Base-by-base conservation (phyloP, 148 eudicot genomes). In the Heliosperma pusillum region DNA sequence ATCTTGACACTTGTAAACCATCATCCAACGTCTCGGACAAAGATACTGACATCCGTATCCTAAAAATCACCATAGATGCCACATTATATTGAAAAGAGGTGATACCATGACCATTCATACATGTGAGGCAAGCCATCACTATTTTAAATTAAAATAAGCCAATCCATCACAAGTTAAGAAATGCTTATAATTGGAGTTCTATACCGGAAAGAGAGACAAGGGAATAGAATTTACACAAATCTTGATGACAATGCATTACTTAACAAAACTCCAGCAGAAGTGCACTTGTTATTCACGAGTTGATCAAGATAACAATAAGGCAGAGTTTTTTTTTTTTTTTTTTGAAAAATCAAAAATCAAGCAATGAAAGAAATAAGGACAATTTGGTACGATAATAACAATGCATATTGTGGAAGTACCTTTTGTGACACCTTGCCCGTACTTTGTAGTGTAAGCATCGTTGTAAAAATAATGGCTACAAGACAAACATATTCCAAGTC, bases 391-490 rank as follows among this genome's bases (percentile, higher is more conserved):
- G 50, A 70, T 33, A 59, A 45, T 24, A 21, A 72, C 66, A 50
- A 36, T 25, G 13, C 7, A 33, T 22, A 53, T 22, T 60, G 15
- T 59, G 40, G 40, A 76, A 66, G 42, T 85, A 90, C 97, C 97
- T 90, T 74, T 70, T 89, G 78, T 80, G 77, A 83, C 85, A 84
- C 81, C 86, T 88, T 57, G 88, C 90, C 76, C 84, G 89, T 77
- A 87, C 82, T 87, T 88, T 95, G 96, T 95, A 95, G 55, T 58
- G 80, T 84, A 95, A 79, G 79, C 96, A 90, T 85, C 99, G 81
- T 75, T 92, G 96, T 76, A 95, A 93, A 85, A 84, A 92, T 70
- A 80, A 88, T 52, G 99, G 97, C 99, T 95, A 86, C 86, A 85
- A 63, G 45, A 81, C 58, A 72, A 77, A 63, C 7, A 71, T 42